Base-by-base conservation (phyloP, 2,329 filamentous ascomycete species). In the Mycocentrospora acerina region DNA sequence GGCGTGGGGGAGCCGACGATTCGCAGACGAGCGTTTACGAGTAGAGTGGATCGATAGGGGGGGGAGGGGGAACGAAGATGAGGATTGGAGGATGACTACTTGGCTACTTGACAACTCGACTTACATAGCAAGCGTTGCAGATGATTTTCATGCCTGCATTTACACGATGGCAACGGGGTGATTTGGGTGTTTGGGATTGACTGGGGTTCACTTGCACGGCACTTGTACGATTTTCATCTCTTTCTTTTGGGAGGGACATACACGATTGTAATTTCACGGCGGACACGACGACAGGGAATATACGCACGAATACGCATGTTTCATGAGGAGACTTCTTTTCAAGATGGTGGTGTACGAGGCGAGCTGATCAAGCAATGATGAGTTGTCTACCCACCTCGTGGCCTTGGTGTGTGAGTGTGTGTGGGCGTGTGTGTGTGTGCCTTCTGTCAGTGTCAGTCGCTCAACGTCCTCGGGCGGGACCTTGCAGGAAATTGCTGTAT, bases 21-120 rank as follows among this genome's bases (percentile, higher is more conserved):
- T 9, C 52, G 48, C 28, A 51, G 57, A 40, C 51, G 51, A 31
- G 48, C 47, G 9, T 53, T 51, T 31, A 52, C 53, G 28, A 48
- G 53, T 14, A 60, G 62, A 19, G 19, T 62, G 33, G 60, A 63
- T 37, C 62, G 39, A 59, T 24, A 9, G 9, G 9, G 5, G 19
- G 19, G 9, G 9, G 19, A 22, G 9, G 5, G 19, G 19, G 9
- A 22, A 9, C 19, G 19, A 22, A 5, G 19, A 22, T 9, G 19
- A 22, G 19, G 9, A n/a, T 24, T 37, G 15, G 37, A 24, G 31
- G 30, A 41, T 29, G 19, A 42, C 29, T 28, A 42, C 32, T 35
- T 51, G 54, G 42, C 47, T 51, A 46, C 37, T 24, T 34, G 29
- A 36, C 29, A n/a, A n/a, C n/a, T n/a, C n/a, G n/a, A n/a, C n/a